Evolutionary conservation across 2,329 filamentous ascomycete species (phyloP).

Genomic region (Alternaria sp.): DNA sequence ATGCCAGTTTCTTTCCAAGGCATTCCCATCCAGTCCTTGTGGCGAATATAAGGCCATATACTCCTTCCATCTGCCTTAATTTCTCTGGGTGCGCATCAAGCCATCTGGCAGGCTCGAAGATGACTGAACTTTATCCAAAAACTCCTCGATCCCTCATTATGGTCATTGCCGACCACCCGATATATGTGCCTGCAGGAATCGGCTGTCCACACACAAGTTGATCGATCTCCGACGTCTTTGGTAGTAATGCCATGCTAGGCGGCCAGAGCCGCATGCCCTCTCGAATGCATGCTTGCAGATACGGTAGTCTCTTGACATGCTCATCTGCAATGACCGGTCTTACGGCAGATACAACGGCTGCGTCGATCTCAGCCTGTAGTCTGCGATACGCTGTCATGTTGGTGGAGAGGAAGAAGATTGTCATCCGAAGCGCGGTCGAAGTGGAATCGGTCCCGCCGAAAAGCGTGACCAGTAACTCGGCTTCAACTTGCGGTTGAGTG

Average conservation of each 20-base stretch:
- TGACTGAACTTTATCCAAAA: neutral
- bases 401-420: neutral
- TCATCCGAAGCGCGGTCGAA: constrained; percentile 1
- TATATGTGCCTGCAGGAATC: neutral
- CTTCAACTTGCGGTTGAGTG: neutral
- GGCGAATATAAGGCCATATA: neutral
- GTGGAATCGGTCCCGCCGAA: constrained; percentile 2
- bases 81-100: constrained; percentile 1
- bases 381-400: neutral
- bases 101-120: constrained; percentile 1
- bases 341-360: neutral
- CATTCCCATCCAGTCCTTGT: neutral
- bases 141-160: neutral
- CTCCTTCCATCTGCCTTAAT: neutral
- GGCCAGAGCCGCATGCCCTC: constrained; percentile 1
- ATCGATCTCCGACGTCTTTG: constrained; percentile 1
- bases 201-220: neutral
- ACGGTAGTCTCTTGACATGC: constrained; percentile 3
- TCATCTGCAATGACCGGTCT: neutral
- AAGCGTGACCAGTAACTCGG: neutral
- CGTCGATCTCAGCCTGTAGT: neutral
- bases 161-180: neutral
- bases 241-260: constrained; percentile 2
- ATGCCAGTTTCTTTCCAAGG: neutral
- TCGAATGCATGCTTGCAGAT: constrained; percentile 2